phyloP scores from a whole-genome alignment of 163 green algal species.

The Coccomyxa subellipsoidea region DNA sequence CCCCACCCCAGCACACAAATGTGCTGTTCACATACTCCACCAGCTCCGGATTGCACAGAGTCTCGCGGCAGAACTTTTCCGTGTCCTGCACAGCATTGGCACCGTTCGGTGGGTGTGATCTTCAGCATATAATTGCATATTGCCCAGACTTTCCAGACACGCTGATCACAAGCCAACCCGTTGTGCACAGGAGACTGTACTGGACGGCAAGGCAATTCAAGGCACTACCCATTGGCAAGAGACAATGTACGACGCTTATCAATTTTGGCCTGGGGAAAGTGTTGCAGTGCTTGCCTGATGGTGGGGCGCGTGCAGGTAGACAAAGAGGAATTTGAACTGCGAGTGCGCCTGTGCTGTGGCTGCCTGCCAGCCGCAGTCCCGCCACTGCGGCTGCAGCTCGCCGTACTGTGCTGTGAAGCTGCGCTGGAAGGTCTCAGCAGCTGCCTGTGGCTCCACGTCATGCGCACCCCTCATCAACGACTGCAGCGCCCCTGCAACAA shows the following conservation, averaged over 20 bases:
- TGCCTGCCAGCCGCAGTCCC: slow-evolving; percentile 58
- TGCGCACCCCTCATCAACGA: neutral
- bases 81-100: slow-evolving; percentile 51
- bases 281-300: slow-evolving; percentile 51
- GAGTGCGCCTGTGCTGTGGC: slow-evolving; percentile 52
- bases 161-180: neutral
- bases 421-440: slow-evolving; percentile 16
- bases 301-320: slow-evolving; percentile 77
- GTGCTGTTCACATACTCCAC: slow-evolving; percentile 56
- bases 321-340: slow-evolving; percentile 77
- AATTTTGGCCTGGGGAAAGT: no score
- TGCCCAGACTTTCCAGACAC: no score
- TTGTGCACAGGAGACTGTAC: neutral
- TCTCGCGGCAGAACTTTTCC: slow-evolving; percentile 55
- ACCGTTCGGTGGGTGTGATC: no score
- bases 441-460: slow-evolving; percentile 3
- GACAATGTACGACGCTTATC: no score
- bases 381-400: slow-evolving; percentile 49
- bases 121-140: no score
- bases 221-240: no score
- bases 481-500: neutral
- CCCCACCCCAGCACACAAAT: slow-evolving; percentile 73
- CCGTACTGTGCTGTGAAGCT: slow-evolving; percentile 40
- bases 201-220: neutral
- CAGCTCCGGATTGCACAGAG: slow-evolving; percentile 59